These are phyloP conservation scores for Rhipidocladum racemiflorum DNA, from an alignment of 176 grass and related monocot genomes.

Conservation along the genomic window DNA sequence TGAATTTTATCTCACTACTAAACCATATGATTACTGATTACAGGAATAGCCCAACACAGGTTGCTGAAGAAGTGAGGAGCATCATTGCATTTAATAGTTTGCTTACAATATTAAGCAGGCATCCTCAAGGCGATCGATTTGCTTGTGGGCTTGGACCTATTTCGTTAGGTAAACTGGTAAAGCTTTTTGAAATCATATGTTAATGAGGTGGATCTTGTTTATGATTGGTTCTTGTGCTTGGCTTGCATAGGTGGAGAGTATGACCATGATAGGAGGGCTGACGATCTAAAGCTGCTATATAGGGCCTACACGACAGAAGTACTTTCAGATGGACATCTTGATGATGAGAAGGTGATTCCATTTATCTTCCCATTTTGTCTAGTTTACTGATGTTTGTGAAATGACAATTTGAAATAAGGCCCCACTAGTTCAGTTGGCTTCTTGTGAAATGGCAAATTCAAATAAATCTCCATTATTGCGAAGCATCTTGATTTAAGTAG, in stretches of 20 bases:
- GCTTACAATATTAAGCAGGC: conserved; percentile 69
- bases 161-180: conserved; percentile 68
- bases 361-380: conserved; percentile 3
- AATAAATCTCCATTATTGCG: background rate
- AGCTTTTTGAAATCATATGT: conserved; percentile 28
- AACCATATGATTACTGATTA: conserved; percentile 34
- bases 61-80: conserved; percentile 70
- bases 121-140: conserved; percentile 59
- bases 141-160: conserved; percentile 74
- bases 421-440: background rate
- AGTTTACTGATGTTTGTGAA: conserved; percentile 24
- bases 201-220: conserved; percentile 22
- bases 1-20: conserved; percentile 32
- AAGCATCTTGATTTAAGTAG: conserved; percentile 26
- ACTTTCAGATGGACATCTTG: conserved; percentile 66
- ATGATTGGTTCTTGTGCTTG: conserved; percentile 5
- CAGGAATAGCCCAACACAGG: conserved; percentile 58
- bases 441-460: background rate
- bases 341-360: conserved; percentile 65
- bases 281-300: conserved; percentile 81
- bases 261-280: conserved; percentile 67
- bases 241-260: conserved; percentile 62
- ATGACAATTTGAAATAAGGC: conserved; percentile 8
- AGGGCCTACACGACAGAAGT: conserved; percentile 73
- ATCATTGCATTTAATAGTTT: conserved; percentile 76